A percentile compares a stretch with the other conserved stretches of the same genome.
Evolutionary conservation across 2,329 filamentous ascomycete species (phyloP).

Genomic region (Parastagonospora nodorum): DNA sequence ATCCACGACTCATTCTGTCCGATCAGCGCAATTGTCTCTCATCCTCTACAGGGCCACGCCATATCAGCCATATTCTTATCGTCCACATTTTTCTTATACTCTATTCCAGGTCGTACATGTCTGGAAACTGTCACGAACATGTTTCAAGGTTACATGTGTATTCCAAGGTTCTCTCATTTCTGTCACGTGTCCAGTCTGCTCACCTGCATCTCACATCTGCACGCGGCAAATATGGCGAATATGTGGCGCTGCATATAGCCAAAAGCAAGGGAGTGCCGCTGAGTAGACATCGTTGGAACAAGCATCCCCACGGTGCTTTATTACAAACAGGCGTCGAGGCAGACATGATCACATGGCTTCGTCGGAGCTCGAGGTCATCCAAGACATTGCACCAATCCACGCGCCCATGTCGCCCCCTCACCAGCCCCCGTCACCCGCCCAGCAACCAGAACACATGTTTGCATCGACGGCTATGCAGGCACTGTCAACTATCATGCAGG

Average conservation of each 20-base stretch:
- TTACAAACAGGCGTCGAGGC: slow-evolving; percentile 3
- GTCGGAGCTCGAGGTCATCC: slow-evolving; percentile 32
- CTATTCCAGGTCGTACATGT: too few relatives aligned
- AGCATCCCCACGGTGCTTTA: too few relatives aligned
- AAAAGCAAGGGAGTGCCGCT: neutral
- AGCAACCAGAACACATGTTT: slow-evolving; percentile 33
- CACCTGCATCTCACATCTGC: neutral
- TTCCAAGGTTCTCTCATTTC: too few relatives aligned
- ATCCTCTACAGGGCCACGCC: too few relatives aligned
- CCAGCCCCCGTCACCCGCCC: slow-evolving; percentile 34
- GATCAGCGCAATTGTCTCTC: too few relatives aligned
- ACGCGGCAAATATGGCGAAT: neutral
- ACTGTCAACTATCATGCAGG: slow-evolving; percentile 35
- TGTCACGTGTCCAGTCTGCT: neutral
- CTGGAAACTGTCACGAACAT: too few relatives aligned
- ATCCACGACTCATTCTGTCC: too few relatives aligned
- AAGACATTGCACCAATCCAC: slow-evolving; percentile 38
- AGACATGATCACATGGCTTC: slow-evolving; percentile 28
- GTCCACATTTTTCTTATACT: too few relatives aligned
- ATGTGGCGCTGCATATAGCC: too few relatives aligned
- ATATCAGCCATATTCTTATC: too few relatives aligned
- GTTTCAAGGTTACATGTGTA: too few relatives aligned
- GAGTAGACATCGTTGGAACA: neutral
- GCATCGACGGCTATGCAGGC: slow-evolving; percentile 30
- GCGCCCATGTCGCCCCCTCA: slow-evolving; percentile 31